These are phyloP conservation scores for Xerophyta viscosa DNA, from an alignment of 106 monocot species.

Conservation along the genomic window DNA sequence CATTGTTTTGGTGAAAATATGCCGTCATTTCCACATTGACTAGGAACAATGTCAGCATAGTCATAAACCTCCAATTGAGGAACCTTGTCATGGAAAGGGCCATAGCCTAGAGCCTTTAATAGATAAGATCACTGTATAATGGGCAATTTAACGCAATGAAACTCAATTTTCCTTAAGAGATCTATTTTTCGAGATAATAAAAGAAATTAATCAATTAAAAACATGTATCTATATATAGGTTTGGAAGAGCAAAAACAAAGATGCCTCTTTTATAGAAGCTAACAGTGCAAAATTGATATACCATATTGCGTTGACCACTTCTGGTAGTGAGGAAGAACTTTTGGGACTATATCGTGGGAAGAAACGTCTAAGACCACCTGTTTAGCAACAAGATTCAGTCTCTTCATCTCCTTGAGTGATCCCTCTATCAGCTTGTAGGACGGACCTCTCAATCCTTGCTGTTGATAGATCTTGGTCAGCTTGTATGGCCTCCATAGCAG, in stretches of 20 bases:
- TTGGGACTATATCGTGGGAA: conserved; percentile 12
- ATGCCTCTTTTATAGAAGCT: background rate
- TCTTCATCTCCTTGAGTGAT: background rate
- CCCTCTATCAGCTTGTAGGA: background rate
- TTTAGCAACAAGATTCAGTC: background rate
- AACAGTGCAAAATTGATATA: background rate
- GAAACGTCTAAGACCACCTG: conserved; percentile 1
- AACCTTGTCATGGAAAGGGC: too few species aligned
- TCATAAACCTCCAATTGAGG: too few species aligned
- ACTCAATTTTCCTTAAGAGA: too few species aligned
- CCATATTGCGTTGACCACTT: conserved; percentile 19
- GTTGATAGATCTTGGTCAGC: background rate
- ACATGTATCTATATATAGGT: background rate
- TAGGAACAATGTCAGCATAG: too few species aligned
- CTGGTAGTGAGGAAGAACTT: conserved; percentile 20
- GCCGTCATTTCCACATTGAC: too few species aligned
- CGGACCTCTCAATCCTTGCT: background rate
- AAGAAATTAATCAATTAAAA: background rate
- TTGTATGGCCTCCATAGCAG: background rate
- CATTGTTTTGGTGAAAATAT: too few species aligned
- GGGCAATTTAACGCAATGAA: too few species aligned
- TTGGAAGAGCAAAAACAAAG: background rate
- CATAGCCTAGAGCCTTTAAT: too few species aligned
- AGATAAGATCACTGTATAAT: too few species aligned
- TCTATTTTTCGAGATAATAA: too few species aligned